Evolutionary conservation across 768 basidiomycete genomes (phyloP), one percentile per base, ranked within the genome.

Genomic region (Russula foetens): DNA sequence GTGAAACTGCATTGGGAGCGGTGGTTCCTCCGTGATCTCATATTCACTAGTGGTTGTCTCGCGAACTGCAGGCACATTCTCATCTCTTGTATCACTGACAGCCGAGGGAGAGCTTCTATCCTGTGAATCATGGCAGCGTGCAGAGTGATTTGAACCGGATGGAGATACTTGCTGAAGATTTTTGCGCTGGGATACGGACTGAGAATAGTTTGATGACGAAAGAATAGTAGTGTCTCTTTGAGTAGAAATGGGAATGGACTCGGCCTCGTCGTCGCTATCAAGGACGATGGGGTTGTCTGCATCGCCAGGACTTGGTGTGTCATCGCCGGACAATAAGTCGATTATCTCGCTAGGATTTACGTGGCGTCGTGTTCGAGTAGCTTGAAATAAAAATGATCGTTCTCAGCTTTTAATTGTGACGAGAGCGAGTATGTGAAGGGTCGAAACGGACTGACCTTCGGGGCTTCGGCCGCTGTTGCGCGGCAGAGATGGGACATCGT

Each of bases 261-360:
- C 54, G 29, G 29, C 51, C 9, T 62, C 61, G 9, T 62, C 56
- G 3, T 58, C 61, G 14, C 61, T 62, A 23, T 58, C 60, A 26
- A 62, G 61, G 28, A 62, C 24, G 26, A 62, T 62, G 3, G 61
- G 61, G 15, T 62, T 62, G 51, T 21, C 48, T 53, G 56, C 50
- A 14, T 58, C n/a, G 23, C 61, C 61, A 2, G 31, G 45, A 24
- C 51, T 21, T 19, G 51, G 44, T 15, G n/a, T 33, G 47, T 48
- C 61, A 45, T 43, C 46, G 43, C 58, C 61, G 43, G 61, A 62
- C 2, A 21, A 48, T 33, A 62, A 7, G 26, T 21, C 56, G 21
- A 62, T 58, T 17, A 62, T 31, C 21, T 62, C 61, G 7, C 29
- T n/a, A 47, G 2, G 29, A 21, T 26, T 41, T 35, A 23, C 51